phyloP scores from a whole-genome alignment of 2,329 filamentous ascomycete genomes.

The Cladosporium sp. region DNA sequence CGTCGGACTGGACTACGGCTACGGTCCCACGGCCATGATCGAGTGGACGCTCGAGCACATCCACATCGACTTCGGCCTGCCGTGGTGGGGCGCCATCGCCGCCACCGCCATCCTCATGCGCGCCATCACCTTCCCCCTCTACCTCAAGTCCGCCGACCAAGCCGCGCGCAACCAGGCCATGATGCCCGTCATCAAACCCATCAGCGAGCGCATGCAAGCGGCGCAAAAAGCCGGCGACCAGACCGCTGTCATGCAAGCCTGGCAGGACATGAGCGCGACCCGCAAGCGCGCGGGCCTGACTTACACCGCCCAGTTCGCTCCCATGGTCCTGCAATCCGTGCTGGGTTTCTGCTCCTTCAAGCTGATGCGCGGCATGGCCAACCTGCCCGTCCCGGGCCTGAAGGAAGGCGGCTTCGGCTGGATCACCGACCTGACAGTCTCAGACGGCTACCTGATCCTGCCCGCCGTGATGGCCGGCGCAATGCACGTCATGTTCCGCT shows the following conservation, averaged over 20 bases:
- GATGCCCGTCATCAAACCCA: conserved; percentile 52
- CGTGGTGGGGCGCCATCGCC: conserved; percentile 77
- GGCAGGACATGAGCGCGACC: conserved; percentile 47
- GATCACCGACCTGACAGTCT: conserved; percentile 69
- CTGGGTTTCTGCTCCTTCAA: conserved; percentile 79
- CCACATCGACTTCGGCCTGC: conserved; percentile 68
- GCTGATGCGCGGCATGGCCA: conserved; percentile 66
- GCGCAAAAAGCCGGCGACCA: conserved; percentile 43
- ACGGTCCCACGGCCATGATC: conserved; percentile 67
- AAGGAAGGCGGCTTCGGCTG: conserved; percentile 67
- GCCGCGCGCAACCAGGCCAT: conserved; percentile 59
- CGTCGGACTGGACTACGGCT: conserved; percentile 83
- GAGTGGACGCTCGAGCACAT: conserved; percentile 76
- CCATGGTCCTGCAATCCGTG: conserved; percentile 58
- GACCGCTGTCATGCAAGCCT: conserved; percentile 42
- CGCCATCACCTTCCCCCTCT: conserved; percentile 59
- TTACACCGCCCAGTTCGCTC: conserved; percentile 47
- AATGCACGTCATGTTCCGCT: conserved; percentile 32
- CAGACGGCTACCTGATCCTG: conserved; percentile 74
- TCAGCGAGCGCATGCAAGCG: conserved; percentile 52
- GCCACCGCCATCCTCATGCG: conserved; percentile 62
- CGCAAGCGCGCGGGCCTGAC: conserved; percentile 54
- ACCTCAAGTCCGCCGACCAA: conserved; percentile 57
- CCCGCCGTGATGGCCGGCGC: conserved; percentile 45
- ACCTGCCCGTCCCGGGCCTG: conserved; percentile 75